Conservation (phyloP, 2,329 filamentous ascomycete genomes). For the Gremmenia infestans region DNA sequence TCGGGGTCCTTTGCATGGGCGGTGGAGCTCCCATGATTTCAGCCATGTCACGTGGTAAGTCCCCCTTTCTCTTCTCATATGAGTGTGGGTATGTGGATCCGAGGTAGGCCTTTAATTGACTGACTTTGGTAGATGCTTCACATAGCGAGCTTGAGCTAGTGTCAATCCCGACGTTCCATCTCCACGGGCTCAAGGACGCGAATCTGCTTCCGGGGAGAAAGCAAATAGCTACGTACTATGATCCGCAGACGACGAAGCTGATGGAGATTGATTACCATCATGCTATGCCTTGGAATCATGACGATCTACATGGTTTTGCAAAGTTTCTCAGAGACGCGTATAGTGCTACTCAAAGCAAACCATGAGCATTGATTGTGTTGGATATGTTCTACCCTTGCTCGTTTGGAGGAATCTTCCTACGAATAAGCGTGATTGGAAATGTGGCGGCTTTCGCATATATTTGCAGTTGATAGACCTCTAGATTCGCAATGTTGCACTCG, state of each 20-base stretch:
- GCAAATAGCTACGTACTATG: slow-evolving; percentile 14
- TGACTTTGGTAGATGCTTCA: slow-evolving; percentile 1
- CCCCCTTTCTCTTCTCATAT: not conserved
- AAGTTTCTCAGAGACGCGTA: not conserved
- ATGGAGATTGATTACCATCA: slow-evolving; percentile 25
- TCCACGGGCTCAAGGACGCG: slow-evolving; percentile 19
- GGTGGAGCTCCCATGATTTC: slow-evolving; percentile 16
- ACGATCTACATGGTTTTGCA: slow-evolving; percentile 15
- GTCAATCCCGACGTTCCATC: slow-evolving; percentile 17
- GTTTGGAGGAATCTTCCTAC: too few relatives aligned
- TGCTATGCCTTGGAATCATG: slow-evolving; percentile 23
- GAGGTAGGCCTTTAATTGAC: not conserved
- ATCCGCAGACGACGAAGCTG: slow-evolving; percentile 8
- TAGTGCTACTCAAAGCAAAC: not conserved
- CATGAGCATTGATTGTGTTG: too few relatives aligned
- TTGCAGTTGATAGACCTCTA: too few relatives aligned
- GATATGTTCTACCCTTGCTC: too few relatives aligned
- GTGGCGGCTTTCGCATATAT: too few relatives aligned
- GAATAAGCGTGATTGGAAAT: too few relatives aligned
- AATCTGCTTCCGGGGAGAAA: slow-evolving; percentile 17
- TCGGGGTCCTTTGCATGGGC: slow-evolving; percentile 23
- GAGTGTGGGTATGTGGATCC: not conserved
- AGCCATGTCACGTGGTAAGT: slow-evolving; percentile 14
- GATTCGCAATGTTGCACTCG: too few relatives aligned
- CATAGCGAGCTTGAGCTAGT: slow-evolving; percentile 9